These are phyloP conservation scores for Aphanomyces euteiches DNA, from an alignment of 352 stramenopile genomes.

Conservation along the genomic window DNA sequence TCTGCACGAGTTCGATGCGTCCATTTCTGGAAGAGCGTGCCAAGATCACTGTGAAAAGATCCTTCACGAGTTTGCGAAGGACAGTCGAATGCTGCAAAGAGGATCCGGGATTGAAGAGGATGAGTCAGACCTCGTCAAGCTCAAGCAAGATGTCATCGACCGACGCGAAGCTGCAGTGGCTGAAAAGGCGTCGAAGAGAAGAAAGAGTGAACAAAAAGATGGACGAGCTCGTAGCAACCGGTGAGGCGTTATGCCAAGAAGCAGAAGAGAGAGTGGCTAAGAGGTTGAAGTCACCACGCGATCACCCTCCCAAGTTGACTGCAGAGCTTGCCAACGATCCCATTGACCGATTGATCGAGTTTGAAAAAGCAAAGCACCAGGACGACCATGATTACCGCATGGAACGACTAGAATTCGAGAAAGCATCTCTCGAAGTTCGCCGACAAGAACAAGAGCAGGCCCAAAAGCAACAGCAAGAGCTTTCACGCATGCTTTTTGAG, in stretches of 20 bases:
- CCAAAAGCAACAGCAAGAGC: not conserved
- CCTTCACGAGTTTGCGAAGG: not conserved
- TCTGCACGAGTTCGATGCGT: not conserved
- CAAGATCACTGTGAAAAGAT: not conserved
- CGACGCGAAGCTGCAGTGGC: not conserved
- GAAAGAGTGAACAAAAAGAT: not conserved
- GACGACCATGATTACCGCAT: conserved; percentile 3
- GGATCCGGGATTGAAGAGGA: not conserved
- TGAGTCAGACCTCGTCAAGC: not conserved
- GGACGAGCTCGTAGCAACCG: not conserved
- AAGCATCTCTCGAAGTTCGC: too few species aligned
- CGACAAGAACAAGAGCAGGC: not conserved
- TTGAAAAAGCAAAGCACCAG: not conserved
- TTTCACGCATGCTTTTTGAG: too few species aligned
- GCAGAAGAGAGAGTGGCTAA: not conserved
- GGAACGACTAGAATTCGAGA: conserved; percentile 2
- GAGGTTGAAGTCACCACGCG: not conserved
- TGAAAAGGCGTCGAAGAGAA: not conserved
- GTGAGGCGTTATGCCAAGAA: not conserved
- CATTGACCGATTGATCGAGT: conserved; percentile 7
- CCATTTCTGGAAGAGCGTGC: conserved; percentile 2
- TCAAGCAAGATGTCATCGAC: conserved; percentile 9
- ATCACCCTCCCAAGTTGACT: not conserved
- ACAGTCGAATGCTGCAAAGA: not conserved
- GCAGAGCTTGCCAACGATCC: not conserved